Conservation (phyloP, 768 basidiomycete genomes). For the Suillus subaureus region DNA sequence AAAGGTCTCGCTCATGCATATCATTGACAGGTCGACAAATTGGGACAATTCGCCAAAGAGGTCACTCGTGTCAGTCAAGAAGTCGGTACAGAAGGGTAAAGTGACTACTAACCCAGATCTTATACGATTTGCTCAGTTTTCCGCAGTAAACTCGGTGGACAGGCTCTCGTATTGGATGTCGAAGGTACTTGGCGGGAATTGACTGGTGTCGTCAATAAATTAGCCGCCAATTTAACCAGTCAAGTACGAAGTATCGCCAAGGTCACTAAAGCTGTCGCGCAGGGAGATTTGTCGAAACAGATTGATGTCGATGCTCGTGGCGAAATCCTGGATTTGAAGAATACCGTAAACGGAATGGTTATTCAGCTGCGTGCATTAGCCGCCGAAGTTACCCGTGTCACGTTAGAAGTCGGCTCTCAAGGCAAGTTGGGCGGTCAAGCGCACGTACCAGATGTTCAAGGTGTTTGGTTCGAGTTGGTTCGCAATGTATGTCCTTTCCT, state of each 20-base stretch:
- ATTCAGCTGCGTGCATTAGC: slow-evolving; percentile 62
- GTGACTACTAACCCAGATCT: slow-evolving; percentile 35
- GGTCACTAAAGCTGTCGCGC: slow-evolving; percentile 77
- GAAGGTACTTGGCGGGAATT: slow-evolving; percentile 90
- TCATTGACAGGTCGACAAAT: slow-evolving; percentile 54
- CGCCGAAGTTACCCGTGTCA: slow-evolving; percentile 83
- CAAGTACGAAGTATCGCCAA: slow-evolving; percentile 60
- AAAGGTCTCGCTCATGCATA: slow-evolving; percentile 4
- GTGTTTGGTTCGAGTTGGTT: slow-evolving; percentile 88
- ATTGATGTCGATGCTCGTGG: slow-evolving; percentile 91
- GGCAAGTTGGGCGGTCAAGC: slow-evolving; percentile 91
- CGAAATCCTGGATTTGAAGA: slow-evolving; percentile 84
- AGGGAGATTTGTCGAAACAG: slow-evolving; percentile 86
- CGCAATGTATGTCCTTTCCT: slow-evolving; percentile 53
- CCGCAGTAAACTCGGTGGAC: slow-evolving; percentile 75
- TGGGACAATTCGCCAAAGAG: slow-evolving; percentile 89
- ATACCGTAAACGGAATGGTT: slow-evolving; percentile 57
- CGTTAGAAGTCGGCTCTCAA: slow-evolving; percentile 84
- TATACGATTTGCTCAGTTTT: slow-evolving; percentile 25
- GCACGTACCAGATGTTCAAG: slow-evolving; percentile 85
- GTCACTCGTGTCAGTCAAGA: slow-evolving; percentile 85
- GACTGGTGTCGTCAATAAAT: slow-evolving; percentile 80
- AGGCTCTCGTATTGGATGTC: slow-evolving; percentile 83
- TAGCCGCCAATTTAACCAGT: slow-evolving; percentile 74
- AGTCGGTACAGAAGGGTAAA: slow-evolving; percentile 78